A percentile compares a stretch with the other conserved stretches of the same genome.
phyloP scores from a whole-genome alignment of 2,329 filamentous ascomycete species.

The Cercospora sp. region DNA sequence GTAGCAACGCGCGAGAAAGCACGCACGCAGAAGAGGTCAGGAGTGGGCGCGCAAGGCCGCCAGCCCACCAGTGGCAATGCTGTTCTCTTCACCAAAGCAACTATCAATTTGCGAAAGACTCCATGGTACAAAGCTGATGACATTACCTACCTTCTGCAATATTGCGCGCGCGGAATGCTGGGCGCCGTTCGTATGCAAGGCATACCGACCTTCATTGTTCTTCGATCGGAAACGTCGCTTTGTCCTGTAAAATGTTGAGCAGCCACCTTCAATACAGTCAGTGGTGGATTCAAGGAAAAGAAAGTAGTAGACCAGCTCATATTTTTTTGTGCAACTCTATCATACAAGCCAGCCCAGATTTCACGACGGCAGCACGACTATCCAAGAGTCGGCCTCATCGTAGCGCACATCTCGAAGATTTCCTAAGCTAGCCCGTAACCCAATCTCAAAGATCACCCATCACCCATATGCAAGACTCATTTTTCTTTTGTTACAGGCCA shows the following conservation, averaged over 20 bases:
- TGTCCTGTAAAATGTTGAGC: neutral
- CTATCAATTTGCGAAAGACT: neutral
- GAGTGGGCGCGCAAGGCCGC: neutral
- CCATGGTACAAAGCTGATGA: neutral
- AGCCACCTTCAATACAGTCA: neutral
- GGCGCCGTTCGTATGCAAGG: neutral
- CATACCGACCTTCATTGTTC: neutral
- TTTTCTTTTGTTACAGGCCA: constrained; percentile 21
- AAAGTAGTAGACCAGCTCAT: constrained; percentile 10
- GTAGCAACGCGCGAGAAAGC: neutral
- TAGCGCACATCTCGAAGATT: constrained; percentile 10
- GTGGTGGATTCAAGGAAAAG: neutral
- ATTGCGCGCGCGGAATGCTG: neutral
- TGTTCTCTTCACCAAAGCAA: neutral
- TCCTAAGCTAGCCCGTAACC: constrained; percentile 9
- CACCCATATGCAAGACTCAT: constrained; percentile 18
- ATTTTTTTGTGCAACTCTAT: constrained; percentile 17
- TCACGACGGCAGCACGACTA: constrained; percentile 6
- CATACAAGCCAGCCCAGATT: constrained; percentile 17
- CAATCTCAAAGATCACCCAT: neutral
- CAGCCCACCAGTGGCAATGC: neutral
- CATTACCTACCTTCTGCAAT: neutral
- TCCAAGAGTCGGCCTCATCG: constrained; percentile 10
- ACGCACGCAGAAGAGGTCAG: neutral
- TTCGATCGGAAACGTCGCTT: neutral